Evolutionary conservation across 1,284 basidiomycete genomes (phyloP).

Genomic region (Microbotryum violaceum): DNA sequence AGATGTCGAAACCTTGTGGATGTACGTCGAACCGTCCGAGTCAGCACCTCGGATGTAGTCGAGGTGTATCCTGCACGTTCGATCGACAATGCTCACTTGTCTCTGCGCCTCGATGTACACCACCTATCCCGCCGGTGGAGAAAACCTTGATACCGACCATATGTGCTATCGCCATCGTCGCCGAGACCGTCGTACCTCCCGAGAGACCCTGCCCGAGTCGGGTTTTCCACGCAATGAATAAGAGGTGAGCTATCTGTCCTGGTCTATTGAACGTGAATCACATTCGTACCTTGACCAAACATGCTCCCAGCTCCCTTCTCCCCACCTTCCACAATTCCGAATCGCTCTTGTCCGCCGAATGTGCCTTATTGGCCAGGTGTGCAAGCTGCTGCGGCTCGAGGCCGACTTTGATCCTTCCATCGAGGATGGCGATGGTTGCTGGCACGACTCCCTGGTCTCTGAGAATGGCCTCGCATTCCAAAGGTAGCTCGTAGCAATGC

Average conservation of each 20-base stretch:
- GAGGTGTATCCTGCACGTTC: slow-evolving; percentile 3
- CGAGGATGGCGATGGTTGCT: slow-evolving; percentile 81
- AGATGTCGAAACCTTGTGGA: slow-evolving; percentile 76
- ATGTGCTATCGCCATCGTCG: slow-evolving; percentile 74
- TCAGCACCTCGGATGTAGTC: slow-evolving; percentile 6
- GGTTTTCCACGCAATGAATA: not conserved
- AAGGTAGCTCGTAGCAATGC: slow-evolving; percentile 19
- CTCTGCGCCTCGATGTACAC: slow-evolving; percentile 90
- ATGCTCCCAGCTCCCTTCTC: slow-evolving; percentile 71
- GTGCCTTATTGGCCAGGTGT: slow-evolving; percentile 54
- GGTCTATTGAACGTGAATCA: not conserved
- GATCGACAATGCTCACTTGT: slow-evolving; percentile 51
- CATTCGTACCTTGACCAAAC: slow-evolving; percentile 26
- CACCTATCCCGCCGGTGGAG: slow-evolving; percentile 51
- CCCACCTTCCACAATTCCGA: slow-evolving; percentile 62
- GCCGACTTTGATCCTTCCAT: slow-evolving; percentile 79
- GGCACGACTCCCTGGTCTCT: slow-evolving; percentile 68
- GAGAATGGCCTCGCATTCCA: slow-evolving; percentile 58
- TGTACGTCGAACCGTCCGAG: not conserved
- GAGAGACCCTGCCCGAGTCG: slow-evolving; percentile 41
- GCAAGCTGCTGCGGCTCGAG: slow-evolving; percentile 60
- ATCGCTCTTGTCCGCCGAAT: slow-evolving; percentile 26
- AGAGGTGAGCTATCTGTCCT: not conserved
- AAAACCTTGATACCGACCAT: slow-evolving; percentile 60
- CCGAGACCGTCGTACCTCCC: slow-evolving; percentile 86